Evolutionary conservation across 225 moss, liverwort and hornwort genomes (phyloP).

Genomic region (Pseudisothecium myosuroides): DNA sequence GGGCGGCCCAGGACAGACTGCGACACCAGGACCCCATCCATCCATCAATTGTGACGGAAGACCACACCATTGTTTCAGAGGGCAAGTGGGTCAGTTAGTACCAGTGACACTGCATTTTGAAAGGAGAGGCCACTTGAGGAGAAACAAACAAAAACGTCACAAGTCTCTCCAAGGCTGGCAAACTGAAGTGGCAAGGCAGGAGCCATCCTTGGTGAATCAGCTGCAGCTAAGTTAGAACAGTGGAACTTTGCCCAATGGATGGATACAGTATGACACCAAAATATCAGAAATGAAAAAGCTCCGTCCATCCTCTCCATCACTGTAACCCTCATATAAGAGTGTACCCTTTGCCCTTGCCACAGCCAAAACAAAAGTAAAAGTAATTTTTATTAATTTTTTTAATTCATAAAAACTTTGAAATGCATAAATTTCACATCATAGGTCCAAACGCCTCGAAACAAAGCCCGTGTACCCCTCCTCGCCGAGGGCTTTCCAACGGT

Average conservation of each 20-base stretch:
- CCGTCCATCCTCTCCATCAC: background rate
- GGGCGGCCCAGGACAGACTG: background rate
- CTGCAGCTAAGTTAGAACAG: no score
- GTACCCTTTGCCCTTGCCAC: no score
- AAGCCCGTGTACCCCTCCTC: no score
- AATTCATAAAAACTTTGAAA: no score
- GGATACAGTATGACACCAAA: no score
- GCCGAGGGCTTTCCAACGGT: no score
- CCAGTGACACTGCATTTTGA: background rate
- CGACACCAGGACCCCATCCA: background rate
- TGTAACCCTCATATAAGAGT: no score
- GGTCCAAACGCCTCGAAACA: no score
- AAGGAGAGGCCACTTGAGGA: background rate
- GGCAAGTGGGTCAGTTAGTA: background rate
- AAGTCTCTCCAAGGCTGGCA: background rate
- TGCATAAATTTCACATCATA: no score
- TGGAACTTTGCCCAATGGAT: background rate
- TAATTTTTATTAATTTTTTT: no score
- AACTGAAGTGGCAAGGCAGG: background rate
- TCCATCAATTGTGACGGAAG: background rate
- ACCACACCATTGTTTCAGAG: background rate
- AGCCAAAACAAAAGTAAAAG: no score
- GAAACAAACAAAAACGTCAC: background rate
- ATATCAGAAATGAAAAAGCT: background rate
- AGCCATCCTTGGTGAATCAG: background rate